Evolutionary conservation across 139 green algal genomes (phyloP).

Genomic region (Ulvella scutata): DNA sequence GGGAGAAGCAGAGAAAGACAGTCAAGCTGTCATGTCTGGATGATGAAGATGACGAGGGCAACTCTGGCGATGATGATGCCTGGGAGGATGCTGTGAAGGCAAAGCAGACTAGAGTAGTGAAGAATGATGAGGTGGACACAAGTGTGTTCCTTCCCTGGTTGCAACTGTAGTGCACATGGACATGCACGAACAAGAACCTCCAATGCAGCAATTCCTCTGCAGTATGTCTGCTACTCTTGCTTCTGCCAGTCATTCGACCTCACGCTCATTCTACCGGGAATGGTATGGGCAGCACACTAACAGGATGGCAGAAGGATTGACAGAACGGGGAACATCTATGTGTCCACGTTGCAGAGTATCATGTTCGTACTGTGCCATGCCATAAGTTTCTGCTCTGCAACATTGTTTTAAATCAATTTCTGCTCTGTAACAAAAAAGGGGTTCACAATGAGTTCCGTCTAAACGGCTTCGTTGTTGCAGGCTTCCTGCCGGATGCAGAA

Average conservation of each 20-base stretch:
- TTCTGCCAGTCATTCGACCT: too few relatives aligned
- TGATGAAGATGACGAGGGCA: constrained; percentile 28
- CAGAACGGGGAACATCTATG: neutral
- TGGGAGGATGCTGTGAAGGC: neutral
- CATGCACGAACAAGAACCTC: too few relatives aligned
- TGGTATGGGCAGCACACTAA: too few relatives aligned
- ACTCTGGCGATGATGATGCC: constrained; percentile 22
- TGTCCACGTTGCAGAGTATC: neutral
- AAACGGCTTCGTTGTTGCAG: neutral
- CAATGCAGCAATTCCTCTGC: neutral
- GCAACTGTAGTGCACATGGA: too few relatives aligned
- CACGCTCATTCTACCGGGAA: too few relatives aligned
- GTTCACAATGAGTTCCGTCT: neutral
- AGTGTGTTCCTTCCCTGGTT: too few relatives aligned
- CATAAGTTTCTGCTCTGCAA: neutral
- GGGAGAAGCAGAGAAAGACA: constrained; percentile 18
- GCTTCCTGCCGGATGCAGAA: constrained; percentile 85
- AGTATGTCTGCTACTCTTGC: neutral
- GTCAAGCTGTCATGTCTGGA: constrained; percentile 45
- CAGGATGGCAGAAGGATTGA: neutral
- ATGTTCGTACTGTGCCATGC: neutral
- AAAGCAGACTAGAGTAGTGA: neutral
- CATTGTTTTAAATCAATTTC: neutral
- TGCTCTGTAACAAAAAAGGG: neutral
- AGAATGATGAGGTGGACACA: neutral